Evolutionary conservation across 1,139 yeast genomes (phyloP), one percentile per base, ranked within the genome.

Genomic region (Sugiyamaella grinbergsii): DNA sequence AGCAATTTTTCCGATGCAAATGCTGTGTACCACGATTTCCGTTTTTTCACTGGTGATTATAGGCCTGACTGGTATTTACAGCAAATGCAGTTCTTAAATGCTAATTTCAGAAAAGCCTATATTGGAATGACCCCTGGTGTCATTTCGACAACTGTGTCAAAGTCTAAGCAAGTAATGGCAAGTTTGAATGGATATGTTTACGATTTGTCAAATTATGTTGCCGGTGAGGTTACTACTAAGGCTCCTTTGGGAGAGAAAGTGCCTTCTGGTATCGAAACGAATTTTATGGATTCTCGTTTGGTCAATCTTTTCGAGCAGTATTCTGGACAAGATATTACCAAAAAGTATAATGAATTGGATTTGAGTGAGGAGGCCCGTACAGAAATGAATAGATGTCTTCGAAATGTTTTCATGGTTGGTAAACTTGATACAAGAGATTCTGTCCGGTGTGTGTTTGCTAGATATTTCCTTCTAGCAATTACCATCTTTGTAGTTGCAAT

Each of bases 21-120:
- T 51, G 74, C 73, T 2, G 60, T 56, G 40, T 72, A 72, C 49
- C 76, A 72, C 48, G 76, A 72, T 51, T 72, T 72, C 60, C 56
- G 76, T 22, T 62, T 59, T 28, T 70, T 64, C 51, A 64, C 64
- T 5, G 63, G 68, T 44, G 76, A 71, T 49, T 71, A 67, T 23
- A 62, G 76, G 1, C 76, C 76, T 3, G 74, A 72, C 48, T 72
- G 76, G 76, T 72, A 71, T 44, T 57, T 65, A 23, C 70, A 70
- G 54, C 68, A 69, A 54, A 69, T 72, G 73, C 54, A 58, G 37
- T 65, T 59, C 45, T 58, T 72, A 54, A 66, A 70, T 44, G 50
- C 59, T 28, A 64, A 71, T 50, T 72, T 65, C 53, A 58, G 65
- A 45, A 66, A 66, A 54, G 67, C 70, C 2, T 71, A 67, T 52